Evolutionary conservation across 2,329 filamentous ascomycete species (phyloP), one percentile per base, ranked within the genome.

Genomic region (Fusarium siculi): DNA sequence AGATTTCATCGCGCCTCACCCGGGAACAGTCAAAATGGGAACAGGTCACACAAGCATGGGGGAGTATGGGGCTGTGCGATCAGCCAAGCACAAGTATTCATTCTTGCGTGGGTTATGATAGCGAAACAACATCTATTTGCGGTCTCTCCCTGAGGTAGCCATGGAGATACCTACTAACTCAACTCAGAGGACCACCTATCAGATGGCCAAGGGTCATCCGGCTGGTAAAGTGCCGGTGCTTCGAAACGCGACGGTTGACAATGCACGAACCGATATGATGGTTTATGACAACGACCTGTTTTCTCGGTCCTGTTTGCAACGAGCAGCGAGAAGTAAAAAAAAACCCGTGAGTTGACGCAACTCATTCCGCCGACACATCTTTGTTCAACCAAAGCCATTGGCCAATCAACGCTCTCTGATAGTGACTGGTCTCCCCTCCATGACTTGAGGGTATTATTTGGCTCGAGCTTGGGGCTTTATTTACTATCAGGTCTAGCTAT

Each of bases 401-500:
- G 36, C 79, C 79, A 81, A 80, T 80, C 77, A 80, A 56, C 69
- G 58, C 43, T 53, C 64, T 54, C 71, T 72, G 79, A 81, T 81
- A 81, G 71, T 65, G 72, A 57, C 39, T 56, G 59, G 66, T 40
- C 61, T 66, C 64, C 60, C 70, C 63, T 62, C 69, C 58, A 72
- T 72, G 73, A 66, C 70, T 74, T 75, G 63, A 69, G 58, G 65
- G n/a, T 57, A 68, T 74, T 70, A 58, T 74, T 65, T 76, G 72
- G 66, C 69, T 76, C 58, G 50, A 59, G 55, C 65, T 68, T 43
- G 63, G 68, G 49, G 61, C n/a, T 64, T 69, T 69, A 64, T 30
- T 30, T 30, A 30, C 42, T 74, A 63, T 72, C 67, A 47, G 37
- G 42, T 61, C 56, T 64, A 61, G 53, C 37, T 67, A 70, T 65